phyloP scores from a whole-genome alignment of 1,284 basidiomycete species.

The Irpex sp. region DNA sequence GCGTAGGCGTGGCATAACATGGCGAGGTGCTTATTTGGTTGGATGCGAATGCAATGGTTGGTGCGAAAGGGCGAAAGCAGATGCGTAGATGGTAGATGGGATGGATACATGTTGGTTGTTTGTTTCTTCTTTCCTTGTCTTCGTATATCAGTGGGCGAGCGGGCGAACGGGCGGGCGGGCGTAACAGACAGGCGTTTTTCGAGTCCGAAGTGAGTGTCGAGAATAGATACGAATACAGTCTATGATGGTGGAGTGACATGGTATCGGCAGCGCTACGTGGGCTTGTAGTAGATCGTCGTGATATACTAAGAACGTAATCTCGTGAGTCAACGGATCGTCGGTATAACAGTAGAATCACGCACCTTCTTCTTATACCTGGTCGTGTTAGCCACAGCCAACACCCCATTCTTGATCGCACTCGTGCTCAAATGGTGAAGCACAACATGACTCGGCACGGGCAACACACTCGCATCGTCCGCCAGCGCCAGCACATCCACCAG shows the following conservation, averaged over 20 bases:
- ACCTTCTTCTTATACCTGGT: conserved; percentile 94
- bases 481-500: conserved; percentile 38
- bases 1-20: too few species aligned
- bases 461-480: conserved; percentile 88
- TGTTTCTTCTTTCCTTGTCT: background rate
- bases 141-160: background rate
- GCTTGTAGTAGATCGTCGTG: conserved; percentile 66
- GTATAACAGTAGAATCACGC: conserved; percentile 15
- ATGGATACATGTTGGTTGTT: background rate
- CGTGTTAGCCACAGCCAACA: conserved; percentile 91
- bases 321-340: conserved; percentile 13
- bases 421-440: conserved; percentile 96
- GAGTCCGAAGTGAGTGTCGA: background rate
- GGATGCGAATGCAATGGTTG: too few species aligned
- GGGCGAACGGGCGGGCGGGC: too few species aligned
- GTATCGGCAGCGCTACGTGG: conserved; percentile 33
- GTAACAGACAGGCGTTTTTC: background rate
- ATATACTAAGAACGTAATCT: conserved; percentile 43
- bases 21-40: too few species aligned
- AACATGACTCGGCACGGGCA: conserved; percentile 93
- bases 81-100: background rate
- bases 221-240: background rate
- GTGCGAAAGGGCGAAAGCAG: background rate
- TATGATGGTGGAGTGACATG: background rate
- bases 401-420: conserved; percentile 92